phyloP scores from a whole-genome alignment of 306 rosid genomes.

The Glycine soja region DNA sequence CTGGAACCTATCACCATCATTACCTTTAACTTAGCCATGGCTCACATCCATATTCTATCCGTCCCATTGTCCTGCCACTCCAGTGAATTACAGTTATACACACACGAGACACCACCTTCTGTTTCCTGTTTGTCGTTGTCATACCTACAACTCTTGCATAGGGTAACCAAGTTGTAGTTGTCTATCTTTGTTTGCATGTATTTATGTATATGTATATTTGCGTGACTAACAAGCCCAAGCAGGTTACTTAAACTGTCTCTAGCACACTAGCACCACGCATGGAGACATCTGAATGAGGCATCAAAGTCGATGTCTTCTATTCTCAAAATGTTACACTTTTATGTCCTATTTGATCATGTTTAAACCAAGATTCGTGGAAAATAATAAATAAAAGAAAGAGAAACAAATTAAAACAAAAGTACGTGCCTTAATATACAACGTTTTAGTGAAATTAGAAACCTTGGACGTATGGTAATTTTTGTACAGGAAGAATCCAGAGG shows the following conservation, averaged over 20 bases:
- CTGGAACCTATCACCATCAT: constrained; percentile 23
- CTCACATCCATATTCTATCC: not conserved
- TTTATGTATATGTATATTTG: not conserved
- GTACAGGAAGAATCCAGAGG: constrained; percentile 14
- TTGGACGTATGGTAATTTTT: constrained; percentile 20
- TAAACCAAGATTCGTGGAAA: not conserved
- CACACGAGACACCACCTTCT: not conserved
- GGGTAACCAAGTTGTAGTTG: constrained; percentile 25
- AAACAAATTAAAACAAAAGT: constrained; percentile 12
- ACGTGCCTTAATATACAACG: not conserved
- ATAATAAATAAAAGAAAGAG: not conserved
- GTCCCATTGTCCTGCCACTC: not conserved
- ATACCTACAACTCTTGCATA: constrained; percentile 21
- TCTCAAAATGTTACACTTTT: not conserved
- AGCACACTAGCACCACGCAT: not conserved
- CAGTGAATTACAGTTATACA: constrained; percentile 28
- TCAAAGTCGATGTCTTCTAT: constrained; percentile 34
- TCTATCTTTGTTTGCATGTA: constrained; percentile 28
- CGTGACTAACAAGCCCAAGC: not conserved
- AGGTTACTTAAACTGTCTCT: constrained; percentile 34
- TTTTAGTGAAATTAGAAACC: constrained; percentile 16
- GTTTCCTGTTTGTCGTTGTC: constrained; percentile 32
- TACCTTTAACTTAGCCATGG: constrained; percentile 2
- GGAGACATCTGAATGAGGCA: constrained; percentile 21
- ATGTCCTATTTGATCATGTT: no score